A percentile compares a stretch with the other conserved stretches of the same genome.
Evolutionary conservation across 306 rosid genomes (phyloP).

Genomic region (Casuarina glauca): DNA sequence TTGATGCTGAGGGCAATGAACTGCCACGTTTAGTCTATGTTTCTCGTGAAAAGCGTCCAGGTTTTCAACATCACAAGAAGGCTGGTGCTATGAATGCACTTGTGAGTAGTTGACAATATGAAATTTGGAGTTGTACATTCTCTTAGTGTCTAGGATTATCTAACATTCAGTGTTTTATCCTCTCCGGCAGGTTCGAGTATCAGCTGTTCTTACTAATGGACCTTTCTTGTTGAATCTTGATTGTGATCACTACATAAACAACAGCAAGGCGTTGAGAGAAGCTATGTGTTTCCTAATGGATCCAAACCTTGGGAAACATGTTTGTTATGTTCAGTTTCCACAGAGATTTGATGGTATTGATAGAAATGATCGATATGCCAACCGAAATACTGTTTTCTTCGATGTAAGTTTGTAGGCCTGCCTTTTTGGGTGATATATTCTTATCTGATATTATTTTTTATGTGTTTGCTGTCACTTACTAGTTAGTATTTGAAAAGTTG

Average conservation of each 20-base stretch:
- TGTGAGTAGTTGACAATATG: conserved; percentile 47
- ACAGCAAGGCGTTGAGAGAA: conserved; percentile 95
- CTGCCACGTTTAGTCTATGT: conserved; percentile 92
- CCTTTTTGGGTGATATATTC: background rate
- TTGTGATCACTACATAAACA: conserved; percentile 98
- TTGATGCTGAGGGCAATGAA: conserved; percentile 92
- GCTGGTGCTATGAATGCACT: conserved; percentile 99
- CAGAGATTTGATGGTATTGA: conserved; percentile 99
- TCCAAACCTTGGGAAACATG: conserved; percentile 90
- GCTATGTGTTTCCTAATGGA: conserved; percentile 99
- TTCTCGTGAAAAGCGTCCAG: conserved; percentile 99
- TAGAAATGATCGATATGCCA: conserved; percentile 90
- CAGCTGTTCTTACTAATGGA: conserved; percentile 97
- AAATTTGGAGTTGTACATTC: conserved; percentile 6
- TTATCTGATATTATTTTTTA: conserved; percentile 5
- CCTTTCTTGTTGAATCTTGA: conserved; percentile 97
- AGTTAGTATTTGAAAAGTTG: background rate
- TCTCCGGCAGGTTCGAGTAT: conserved; percentile 80
- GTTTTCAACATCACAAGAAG: conserved; percentile 98
- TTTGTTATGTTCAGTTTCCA: conserved; percentile 95
- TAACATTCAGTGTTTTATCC: conserved; percentile 11
- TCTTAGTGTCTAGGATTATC: background rate
- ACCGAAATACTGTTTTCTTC: conserved; percentile 93
- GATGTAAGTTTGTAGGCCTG: conserved; percentile 57
- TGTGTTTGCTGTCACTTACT: background rate